phyloP scores from a whole-genome alignment of 1,139 yeast species.

The Suhomyces choctaworum region DNA sequence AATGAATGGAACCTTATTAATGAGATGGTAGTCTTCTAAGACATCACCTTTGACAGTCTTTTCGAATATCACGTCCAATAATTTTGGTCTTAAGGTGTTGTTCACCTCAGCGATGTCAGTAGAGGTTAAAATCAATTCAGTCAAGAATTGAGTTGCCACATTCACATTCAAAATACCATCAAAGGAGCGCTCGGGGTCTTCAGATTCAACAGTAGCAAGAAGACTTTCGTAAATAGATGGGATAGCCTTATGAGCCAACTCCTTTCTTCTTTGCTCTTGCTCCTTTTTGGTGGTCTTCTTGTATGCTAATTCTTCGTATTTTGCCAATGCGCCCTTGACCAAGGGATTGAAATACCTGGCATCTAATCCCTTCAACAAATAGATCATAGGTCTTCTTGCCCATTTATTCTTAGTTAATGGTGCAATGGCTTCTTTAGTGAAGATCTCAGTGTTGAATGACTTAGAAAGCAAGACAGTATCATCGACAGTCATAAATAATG shows the following conservation, averaged over 20 bases:
- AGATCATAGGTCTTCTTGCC: constrained; percentile 87
- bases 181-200: constrained; percentile 27
- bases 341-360: constrained; percentile 81
- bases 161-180: constrained; percentile 58
- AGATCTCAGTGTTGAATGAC: constrained; percentile 63
- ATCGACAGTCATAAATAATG: constrained; percentile 84
- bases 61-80: constrained; percentile 57
- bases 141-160: constrained; percentile 79
- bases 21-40: constrained; percentile 64
- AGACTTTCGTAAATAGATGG: constrained; percentile 65
- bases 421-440: constrained; percentile 54
- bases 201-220: constrained; percentile 37
- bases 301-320: constrained; percentile 64
- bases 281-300: constrained; percentile 82
- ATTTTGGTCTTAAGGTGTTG: constrained; percentile 43
- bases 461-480: constrained; percentile 84
- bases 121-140: constrained; percentile 64
- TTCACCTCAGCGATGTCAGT: constrained; percentile 52
- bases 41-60: constrained; percentile 66
- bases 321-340: constrained; percentile 58
- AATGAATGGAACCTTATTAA: constrained; percentile 68
- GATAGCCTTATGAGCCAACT: constrained; percentile 63
- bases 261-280: constrained; percentile 70
- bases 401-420: constrained; percentile 68
- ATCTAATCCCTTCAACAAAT: constrained; percentile 74